Base-by-base conservation (phyloP, 768 basidiomycete genomes). In the Boletus sp. region DNA sequence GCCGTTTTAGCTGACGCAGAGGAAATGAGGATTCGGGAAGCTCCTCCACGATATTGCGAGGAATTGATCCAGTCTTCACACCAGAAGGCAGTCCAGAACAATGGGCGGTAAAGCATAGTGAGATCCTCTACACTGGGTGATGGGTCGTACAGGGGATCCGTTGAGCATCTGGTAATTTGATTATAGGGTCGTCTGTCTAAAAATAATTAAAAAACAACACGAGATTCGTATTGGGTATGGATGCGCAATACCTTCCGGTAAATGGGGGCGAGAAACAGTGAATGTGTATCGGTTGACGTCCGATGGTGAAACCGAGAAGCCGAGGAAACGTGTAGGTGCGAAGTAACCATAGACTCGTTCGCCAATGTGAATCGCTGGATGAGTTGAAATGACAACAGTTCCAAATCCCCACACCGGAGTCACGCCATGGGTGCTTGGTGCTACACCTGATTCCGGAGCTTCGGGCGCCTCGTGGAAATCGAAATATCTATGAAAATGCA, bases 41-140 rank as follows among this genome's bases (percentile, higher is more conserved):
- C 78, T 7, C 75, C 80, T 1, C 75, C 78, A 9, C 79, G 76
- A 65, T 87, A 88, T 24, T 67, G 62, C 3, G 79, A 75, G 6
- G 77, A 71, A 54, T 78, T 71, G 7, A 89, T 66, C 85, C 85
- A 89, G 64, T 89, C 87, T 67, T 89, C 85, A 59, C 79, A 86
- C 87, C 87, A 89, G 60, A 80, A 89, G 1, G 87, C 79, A 0
- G 87, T 88, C 87, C 87, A 89, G 68, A 87, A 89, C 15, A 89
- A 75, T 0, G 87, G 86, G 0, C 86, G 79, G 60, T 85, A 89
- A 15, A 89, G 78, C 87, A 89, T 88, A 0, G 80, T 82, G 40
- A 87, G 73, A 63, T 87, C 86, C 67, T 89, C 87, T 1, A 72
- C 69, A 1, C 65, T 59, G 0, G 79, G 74, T 0, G 76, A 77